phyloP scores from a whole-genome alignment of 2,329 filamentous ascomycete genomes.

The Tolypocladium endophyticum region DNA sequence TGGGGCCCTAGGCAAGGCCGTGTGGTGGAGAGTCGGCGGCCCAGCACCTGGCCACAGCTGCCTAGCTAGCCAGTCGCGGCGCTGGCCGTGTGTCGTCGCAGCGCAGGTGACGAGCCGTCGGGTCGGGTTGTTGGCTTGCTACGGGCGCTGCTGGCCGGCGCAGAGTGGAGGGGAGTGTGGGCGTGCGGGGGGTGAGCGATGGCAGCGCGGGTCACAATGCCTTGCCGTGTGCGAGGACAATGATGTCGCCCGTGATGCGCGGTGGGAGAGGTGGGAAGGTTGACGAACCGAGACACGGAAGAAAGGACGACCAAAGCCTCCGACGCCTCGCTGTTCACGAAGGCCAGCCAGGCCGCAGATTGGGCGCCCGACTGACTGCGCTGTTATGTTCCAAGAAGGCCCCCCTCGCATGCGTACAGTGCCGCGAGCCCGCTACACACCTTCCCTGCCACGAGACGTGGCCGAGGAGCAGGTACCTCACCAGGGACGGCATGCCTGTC shows the following conservation, averaged over 20 bases:
- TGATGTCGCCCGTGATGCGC: not conserved
- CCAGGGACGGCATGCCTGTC: not conserved
- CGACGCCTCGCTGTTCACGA: not conserved
- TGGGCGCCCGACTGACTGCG: not conserved
- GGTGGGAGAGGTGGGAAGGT: not conserved
- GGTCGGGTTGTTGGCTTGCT: not conserved
- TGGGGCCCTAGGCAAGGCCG: not conserved
- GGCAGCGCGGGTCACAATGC: not conserved
- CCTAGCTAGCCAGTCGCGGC: too few species aligned
- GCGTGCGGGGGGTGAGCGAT: not conserved
- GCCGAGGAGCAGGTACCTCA: not conserved
- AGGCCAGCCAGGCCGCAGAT: not conserved
- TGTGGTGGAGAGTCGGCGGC: not conserved
- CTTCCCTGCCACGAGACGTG: not conserved
- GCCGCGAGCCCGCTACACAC: not conserved
- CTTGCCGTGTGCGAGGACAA: not conserved
- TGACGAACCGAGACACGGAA: not conserved
- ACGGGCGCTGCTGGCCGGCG: not conserved
- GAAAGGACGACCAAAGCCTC: not conserved
- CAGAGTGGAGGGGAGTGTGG: not conserved
- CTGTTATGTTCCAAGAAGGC: not conserved
- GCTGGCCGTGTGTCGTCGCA: not conserved
- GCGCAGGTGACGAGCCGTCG: conserved; percentile 1
- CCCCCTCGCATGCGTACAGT: not conserved
- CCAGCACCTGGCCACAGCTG: not conserved